Base-by-base conservation (phyloP, 2,329 filamentous ascomycete genomes). In the Fusarium cicatricum region DNA sequence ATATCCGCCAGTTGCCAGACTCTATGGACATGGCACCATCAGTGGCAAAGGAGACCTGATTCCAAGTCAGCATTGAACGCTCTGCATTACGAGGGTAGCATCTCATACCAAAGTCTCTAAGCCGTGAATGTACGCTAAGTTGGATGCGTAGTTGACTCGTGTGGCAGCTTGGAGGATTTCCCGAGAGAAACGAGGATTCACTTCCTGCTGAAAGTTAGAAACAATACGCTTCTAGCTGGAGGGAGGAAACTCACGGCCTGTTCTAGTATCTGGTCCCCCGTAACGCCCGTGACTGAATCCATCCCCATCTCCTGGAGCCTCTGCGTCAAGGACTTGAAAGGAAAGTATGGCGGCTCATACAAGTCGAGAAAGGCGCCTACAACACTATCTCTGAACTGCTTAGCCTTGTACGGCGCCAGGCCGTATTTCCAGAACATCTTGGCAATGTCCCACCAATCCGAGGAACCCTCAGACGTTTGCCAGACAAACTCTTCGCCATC, bases 1-100 rank as follows among this genome's bases (percentile, higher is more conserved):
- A 99, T 49, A 99, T 97, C 67, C 86, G 87, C 92, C 93, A 98
- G 73, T 98, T 99, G 2, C 95, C 95, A 7, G 92, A 92, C 12
- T 84, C 75, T 1, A 98, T 84, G 15, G 89, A 81, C 71, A 92
- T 85, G 1, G 93, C 91, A 7, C 92, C 92, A 46, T 94, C 89
- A 0, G 92, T 90, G 2, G 93, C 90, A 86, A 98, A 91, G 37
- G 92, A 94, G 2, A 96, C 90, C 78, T 80, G 28, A n/a, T 23
- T 16, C 9, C 11, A 9, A n/a, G 16, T 68, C 21, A 67, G 48
- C n/a, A 7, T 15, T 16, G 9, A 11, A n/a, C 12, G 4, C 9
- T 12, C 9, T 6, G 5, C 8, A 15, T 9, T 11, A 3, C 41
- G 23, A 42, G n/a, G 12, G 14, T 10, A 10, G 14, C 14, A n/a